Evolutionary conservation across 2,329 filamentous ascomycete genomes (phyloP).

Genomic region (Colletotrichum navitas): DNA sequence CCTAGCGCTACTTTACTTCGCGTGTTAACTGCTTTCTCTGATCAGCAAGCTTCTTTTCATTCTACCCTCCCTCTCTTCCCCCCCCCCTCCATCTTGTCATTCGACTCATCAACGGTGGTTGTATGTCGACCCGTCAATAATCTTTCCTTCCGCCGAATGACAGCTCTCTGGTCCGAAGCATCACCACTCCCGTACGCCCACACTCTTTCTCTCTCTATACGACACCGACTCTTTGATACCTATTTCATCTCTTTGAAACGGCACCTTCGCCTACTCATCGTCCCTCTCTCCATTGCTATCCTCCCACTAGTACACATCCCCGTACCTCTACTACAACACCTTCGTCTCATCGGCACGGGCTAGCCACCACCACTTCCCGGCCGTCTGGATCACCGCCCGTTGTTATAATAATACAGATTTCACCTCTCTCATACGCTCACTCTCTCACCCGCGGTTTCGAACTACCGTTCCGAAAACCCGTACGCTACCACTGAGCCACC

Average conservation of each 20-base stretch:
- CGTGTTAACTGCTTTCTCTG: not conserved
- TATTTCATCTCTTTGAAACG: conserved; percentile 25
- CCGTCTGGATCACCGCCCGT: conserved; percentile 18
- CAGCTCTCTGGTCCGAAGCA: conserved; percentile 17
- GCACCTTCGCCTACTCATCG: not conserved
- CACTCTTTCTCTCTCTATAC: not conserved
- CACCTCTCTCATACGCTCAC: not conserved
- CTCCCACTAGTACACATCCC: conserved; percentile 8
- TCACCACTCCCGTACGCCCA: not conserved
- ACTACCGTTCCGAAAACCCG: not conserved
- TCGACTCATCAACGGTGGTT: conserved; percentile 5
- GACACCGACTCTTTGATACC: not conserved
- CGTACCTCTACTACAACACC: conserved; percentile 22
- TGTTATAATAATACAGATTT: conserved; percentile 8
- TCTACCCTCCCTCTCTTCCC: not conserved
- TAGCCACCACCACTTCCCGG: conserved; percentile 39
- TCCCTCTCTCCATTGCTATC: conserved; percentile 9
- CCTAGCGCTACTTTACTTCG: not conserved
- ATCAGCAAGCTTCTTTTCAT: not conserved
- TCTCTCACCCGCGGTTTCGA: not conserved
- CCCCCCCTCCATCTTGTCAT: not conserved
- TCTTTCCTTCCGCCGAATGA: conserved; percentile 28
- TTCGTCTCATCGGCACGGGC: conserved; percentile 34
- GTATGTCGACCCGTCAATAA: conserved; percentile 5
- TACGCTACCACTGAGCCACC: too few species aligned